Conservation (phyloP, 2,329 filamentous ascomycete species). For the Colletotrichum neosansevieriae region DNA sequence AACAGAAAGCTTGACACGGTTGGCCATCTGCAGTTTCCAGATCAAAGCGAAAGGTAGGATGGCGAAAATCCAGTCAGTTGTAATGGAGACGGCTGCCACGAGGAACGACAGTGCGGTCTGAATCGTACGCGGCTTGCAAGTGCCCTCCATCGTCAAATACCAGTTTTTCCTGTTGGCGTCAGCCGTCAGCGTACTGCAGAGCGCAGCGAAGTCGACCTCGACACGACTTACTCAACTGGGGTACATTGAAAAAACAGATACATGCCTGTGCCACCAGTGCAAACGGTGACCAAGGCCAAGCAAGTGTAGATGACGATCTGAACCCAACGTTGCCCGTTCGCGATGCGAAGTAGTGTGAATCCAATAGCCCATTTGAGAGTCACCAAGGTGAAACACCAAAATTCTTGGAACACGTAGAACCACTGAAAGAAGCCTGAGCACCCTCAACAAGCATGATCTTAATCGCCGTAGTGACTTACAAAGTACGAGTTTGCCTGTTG, state of each 20-base stretch:
- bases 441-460: no score
- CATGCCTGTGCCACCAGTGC: conserved; percentile 38
- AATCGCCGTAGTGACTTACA: background rate
- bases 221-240: conserved; percentile 31
- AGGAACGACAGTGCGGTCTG: conserved; percentile 35
- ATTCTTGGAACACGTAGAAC: conserved; percentile 37
- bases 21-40: conserved; percentile 35
- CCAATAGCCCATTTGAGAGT: conserved; percentile 34
- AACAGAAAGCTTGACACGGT: conserved; percentile 26
- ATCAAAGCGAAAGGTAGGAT: conserved; percentile 33
- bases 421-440: conserved; percentile 7
- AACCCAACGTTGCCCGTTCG: conserved; percentile 33
- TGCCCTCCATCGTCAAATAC: conserved; percentile 5
- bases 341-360: conserved; percentile 34
- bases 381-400: conserved; percentile 37
- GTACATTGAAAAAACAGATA: conserved; percentile 36
- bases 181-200: background rate
- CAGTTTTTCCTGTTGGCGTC: conserved; percentile 27
- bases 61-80: conserved; percentile 36
- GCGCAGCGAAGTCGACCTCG: rapidly evolving
- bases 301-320: conserved; percentile 33
- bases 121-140: conserved; percentile 24
- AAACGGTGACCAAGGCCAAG: conserved; percentile 27
- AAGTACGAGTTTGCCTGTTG: conserved; percentile 26
- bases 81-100: conserved; percentile 32